These are phyloP conservation scores for Vanilla planifolia DNA, from an alignment of 106 monocot genomes.

Conservation along the genomic window DNA sequence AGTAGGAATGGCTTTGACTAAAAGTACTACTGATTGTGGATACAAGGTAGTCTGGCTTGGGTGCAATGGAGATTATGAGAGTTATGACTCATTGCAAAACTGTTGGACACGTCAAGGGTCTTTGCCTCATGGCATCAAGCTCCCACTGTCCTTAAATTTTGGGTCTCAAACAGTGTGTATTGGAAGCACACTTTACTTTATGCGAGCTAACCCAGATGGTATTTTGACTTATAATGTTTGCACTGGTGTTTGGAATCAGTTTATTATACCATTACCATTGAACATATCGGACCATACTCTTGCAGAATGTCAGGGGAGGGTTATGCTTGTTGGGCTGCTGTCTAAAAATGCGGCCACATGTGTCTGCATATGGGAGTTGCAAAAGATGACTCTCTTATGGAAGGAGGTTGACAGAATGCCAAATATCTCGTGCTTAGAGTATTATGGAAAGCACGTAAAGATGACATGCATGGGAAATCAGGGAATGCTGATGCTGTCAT, in stretches of 20 bases:
- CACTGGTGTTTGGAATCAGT: constrained; percentile 61
- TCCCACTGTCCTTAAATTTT: constrained; percentile 61
- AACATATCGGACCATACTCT: constrained; percentile 46
- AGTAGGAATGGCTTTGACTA: constrained; percentile 67
- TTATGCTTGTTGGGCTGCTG: constrained; percentile 78
- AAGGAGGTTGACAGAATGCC: constrained; percentile 99
- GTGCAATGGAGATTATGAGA: constrained; percentile 51
- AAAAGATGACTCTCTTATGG: constrained; percentile 97
- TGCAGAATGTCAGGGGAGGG: constrained; percentile 49
- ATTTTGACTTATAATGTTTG: constrained; percentile 55
- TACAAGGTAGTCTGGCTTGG: constrained; percentile 75
- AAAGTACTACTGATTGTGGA: constrained; percentile 15
- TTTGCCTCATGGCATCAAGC: constrained; percentile 45
- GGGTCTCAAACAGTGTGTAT: constrained; percentile 59
- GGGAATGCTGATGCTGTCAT: constrained; percentile 71
- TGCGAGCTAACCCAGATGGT: constrained; percentile 67
- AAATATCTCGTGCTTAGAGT: constrained; percentile 90
- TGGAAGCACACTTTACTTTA: constrained; percentile 64
- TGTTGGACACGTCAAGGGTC: constrained; percentile 35
- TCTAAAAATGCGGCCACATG: constrained; percentile 81
- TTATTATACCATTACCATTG: constrained; percentile 47
- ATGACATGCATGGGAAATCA: constrained; percentile 82
- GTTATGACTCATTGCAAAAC: constrained; percentile 61
- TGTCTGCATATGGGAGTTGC: constrained; percentile 88
- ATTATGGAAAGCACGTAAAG: constrained; percentile 68